These are phyloP conservation scores for Thuja plicata DNA, from an alignment of 83 land plant species.

Conservation along the genomic window DNA sequence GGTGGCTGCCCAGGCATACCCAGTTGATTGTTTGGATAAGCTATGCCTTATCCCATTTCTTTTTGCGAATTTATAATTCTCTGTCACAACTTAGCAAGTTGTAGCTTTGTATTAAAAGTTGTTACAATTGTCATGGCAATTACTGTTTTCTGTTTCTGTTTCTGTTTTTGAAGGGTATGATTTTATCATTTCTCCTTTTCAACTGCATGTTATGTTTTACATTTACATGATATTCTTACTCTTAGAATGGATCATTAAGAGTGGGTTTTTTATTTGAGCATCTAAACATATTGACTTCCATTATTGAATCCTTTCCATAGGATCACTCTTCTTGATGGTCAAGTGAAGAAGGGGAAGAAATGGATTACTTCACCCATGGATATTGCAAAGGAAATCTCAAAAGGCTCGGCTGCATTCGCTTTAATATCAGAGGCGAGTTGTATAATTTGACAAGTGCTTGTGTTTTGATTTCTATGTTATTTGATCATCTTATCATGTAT, in stretches of 20 bases:
- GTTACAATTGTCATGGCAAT: neutral
- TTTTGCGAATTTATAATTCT: neutral
- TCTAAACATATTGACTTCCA: no score
- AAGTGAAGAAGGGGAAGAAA: conserved; percentile 84
- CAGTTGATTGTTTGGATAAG: neutral
- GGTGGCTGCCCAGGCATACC: no score
- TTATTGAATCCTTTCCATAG: conserved; percentile 21
- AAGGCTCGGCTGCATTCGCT: conserved; percentile 50
- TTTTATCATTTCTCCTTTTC: no score
- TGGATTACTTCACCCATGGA: conserved; percentile 84
- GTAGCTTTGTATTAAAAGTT: neutral
- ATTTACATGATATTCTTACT: no score
- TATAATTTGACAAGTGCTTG: neutral
- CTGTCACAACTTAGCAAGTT: neutral
- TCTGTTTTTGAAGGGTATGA: no score
- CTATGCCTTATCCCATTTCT: neutral
- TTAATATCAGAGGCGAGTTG: conserved; percentile 36
- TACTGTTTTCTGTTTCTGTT: neutral
- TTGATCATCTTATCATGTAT: neutral
- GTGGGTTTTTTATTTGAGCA: no score
- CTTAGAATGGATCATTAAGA: no score
- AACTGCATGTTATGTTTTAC: no score
- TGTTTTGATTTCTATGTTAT: neutral
- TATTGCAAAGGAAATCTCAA: conserved; percentile 73
- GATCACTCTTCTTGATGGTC: conserved; percentile 84